These are phyloP conservation scores for Neckera pumila DNA, from an alignment of 225 moss, liverwort and hornwort genomes.

Conservation along the genomic window DNA sequence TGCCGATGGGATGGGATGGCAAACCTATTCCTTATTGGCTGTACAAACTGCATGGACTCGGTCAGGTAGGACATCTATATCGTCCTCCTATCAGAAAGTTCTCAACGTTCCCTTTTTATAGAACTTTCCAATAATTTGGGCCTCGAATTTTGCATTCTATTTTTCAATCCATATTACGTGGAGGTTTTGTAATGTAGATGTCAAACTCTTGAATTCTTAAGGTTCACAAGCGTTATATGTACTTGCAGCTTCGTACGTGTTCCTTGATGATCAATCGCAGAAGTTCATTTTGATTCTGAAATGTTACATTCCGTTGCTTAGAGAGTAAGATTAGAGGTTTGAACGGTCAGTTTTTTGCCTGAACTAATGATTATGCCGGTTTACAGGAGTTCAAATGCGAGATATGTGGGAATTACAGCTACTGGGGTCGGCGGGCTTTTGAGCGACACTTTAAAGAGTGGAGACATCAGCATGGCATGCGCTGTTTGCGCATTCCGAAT, in stretches of 20 bases:
- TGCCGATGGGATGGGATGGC: conserved; percentile 98
- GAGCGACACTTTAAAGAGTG: conserved; percentile 95
- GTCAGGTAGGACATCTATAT: conserved; percentile 41
- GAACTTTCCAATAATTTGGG: background rate
- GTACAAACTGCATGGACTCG: conserved; percentile 92
- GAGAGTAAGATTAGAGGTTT: background rate
- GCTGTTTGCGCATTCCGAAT: conserved; percentile 76
- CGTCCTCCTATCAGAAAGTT: background rate
- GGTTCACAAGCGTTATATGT: background rate
- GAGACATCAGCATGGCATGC: conserved; percentile 95
- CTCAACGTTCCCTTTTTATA: background rate
- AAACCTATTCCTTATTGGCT: conserved; percentile 95
- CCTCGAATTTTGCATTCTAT: background rate
- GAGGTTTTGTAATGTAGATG: background rate
- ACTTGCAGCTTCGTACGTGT: background rate
- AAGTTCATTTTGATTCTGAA: background rate
- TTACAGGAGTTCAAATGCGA: conserved; percentile 91
- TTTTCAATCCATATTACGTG: background rate
- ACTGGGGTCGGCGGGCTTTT: conserved; percentile 85
- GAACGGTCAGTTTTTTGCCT: background rate
- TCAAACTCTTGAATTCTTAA: background rate
- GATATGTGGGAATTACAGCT: conserved; percentile 86
- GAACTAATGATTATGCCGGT: background rate
- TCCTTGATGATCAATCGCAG: background rate
- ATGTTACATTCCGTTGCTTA: background rate